Evolutionary conservation across 1,284 basidiomycete species (phyloP), one percentile per base, ranked within the genome.

Genomic region (Tylopilus orsonianus): DNA sequence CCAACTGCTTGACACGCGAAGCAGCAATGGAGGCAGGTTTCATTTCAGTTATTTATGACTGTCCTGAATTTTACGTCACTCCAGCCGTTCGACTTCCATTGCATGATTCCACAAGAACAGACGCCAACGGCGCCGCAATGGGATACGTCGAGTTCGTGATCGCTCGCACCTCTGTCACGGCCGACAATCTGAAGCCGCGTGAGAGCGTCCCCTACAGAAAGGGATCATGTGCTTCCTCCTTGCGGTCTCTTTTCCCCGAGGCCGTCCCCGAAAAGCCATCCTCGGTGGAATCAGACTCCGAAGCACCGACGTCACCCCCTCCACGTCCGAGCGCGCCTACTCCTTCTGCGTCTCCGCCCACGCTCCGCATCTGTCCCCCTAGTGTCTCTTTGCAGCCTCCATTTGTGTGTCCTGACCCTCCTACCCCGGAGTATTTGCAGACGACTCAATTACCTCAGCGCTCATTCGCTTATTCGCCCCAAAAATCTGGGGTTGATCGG

Each of bases 401-500:
- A 24, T 43, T 44, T 22, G 37, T 48, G 37, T 52, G 55, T 38
- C 50, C 43, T 50, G 48, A 44, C 45, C 18, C 42, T 52, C 48
- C 46, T 55, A 52, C 58, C 58, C 62, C 62, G 51, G 58, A 55
- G 47, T 54, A 52, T 64, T 56, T 52, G 44, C 56, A 53, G 36
- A 52, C 55, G 23, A 35, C 53, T 42, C 64, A 42, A 65, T 66
- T 65, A 63, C 64, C 62, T 63, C 61, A 59, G 23, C 36, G 5
- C 41, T 10, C n/a, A 42, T 51, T 53, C 48, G 58, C 53, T 48
- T 48, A 46, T 36, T 52, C 54, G 2, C 51, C 54, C 54, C 47
- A 20, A 57, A 52, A 57, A 58, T 62, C 62, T 53, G 61, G 61
- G 61, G 61, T 61, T 34, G 64, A 63, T 63, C 64, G 56, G 49